Conservation (phyloP, 192 early-diverging fungal genomes). For the Coemansia sp. region DNA sequence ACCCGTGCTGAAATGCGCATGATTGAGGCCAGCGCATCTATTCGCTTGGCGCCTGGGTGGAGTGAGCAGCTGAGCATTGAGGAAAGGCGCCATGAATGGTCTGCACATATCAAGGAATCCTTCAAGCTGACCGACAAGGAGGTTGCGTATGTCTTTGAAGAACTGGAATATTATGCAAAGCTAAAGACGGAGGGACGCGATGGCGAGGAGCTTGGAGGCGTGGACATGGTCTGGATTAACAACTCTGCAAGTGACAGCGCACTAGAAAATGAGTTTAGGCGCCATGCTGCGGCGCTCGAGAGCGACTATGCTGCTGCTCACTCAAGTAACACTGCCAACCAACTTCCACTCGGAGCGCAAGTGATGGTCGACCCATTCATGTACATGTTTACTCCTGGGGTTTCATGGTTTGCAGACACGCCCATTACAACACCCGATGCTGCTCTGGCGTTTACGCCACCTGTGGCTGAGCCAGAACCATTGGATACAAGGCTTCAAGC, state of each 20-base stretch:
- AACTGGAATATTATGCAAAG: not conserved
- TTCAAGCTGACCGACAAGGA: not conserved
- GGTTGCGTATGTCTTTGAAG: not conserved
- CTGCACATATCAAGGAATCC: not conserved
- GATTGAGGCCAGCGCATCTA: not conserved
- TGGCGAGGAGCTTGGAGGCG: not conserved
- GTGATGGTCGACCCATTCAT: not conserved
- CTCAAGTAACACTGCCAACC: not conserved
- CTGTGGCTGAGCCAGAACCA: not conserved
- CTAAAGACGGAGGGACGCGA: not conserved
- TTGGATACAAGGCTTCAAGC: not conserved
- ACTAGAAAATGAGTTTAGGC: not conserved
- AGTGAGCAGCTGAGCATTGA: not conserved
- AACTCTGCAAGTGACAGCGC: not conserved
- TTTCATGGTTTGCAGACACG: not conserved
- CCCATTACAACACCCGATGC: not conserved
- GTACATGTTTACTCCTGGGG: not conserved
- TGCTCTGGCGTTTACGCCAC: not conserved
- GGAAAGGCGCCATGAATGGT: not conserved
- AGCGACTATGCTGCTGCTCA: not conserved
- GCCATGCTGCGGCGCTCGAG: not conserved
- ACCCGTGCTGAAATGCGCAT: not conserved
- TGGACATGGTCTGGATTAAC: conserved; percentile 9
- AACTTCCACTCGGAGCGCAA: not conserved
- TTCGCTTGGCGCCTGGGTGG: not conserved